Percentiles rank a stretch among this genome's conserved stretches.
Conservation (phyloP, 495 filamentous ascomycete species). For the Ramalina intermedia region DNA sequence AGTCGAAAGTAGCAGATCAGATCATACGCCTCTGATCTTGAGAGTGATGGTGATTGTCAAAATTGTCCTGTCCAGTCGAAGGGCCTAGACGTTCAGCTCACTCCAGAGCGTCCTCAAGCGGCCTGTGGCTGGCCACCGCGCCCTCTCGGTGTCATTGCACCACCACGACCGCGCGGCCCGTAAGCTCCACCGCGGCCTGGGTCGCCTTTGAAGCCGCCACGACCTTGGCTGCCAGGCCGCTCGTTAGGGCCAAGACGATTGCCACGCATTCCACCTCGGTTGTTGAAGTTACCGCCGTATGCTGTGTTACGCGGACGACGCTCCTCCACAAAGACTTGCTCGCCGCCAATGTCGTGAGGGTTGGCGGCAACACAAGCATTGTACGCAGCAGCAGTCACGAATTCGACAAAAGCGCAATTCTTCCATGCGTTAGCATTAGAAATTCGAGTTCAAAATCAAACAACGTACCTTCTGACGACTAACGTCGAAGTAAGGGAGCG, state of each 20-base stretch:
- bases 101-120: constrained; percentile 20
- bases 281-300: constrained; percentile 42
- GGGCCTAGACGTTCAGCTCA: too few species aligned
- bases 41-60: too few species aligned
- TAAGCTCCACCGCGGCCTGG: constrained; percentile 39
- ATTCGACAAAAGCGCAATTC: constrained; percentile 97
- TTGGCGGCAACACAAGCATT: constrained; percentile 68
- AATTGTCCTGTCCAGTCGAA: too few species aligned
- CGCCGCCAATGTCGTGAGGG: constrained; percentile 68
- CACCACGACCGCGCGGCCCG: constrained; percentile 37
- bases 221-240: constrained; percentile 48
- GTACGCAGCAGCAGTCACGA: constrained; percentile 62
- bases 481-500: constrained; percentile 77
- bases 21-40: too few species aligned
- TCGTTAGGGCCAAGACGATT: constrained; percentile 51
- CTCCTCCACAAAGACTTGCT: constrained; percentile 75
- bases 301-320: constrained; percentile 61
- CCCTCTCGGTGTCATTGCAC: constrained; percentile 32
- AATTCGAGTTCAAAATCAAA: neutral
- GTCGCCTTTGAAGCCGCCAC: constrained; percentile 53
- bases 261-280: constrained; percentile 47
- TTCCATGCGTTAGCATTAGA: constrained; percentile 19
- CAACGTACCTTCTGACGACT: constrained; percentile 68
- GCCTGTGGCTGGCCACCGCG: constrained; percentile 37
- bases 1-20: too few species aligned